These are phyloP conservation scores for Mycena maculata DNA, from an alignment of 768 basidiomycete genomes.

Conservation along the genomic window DNA sequence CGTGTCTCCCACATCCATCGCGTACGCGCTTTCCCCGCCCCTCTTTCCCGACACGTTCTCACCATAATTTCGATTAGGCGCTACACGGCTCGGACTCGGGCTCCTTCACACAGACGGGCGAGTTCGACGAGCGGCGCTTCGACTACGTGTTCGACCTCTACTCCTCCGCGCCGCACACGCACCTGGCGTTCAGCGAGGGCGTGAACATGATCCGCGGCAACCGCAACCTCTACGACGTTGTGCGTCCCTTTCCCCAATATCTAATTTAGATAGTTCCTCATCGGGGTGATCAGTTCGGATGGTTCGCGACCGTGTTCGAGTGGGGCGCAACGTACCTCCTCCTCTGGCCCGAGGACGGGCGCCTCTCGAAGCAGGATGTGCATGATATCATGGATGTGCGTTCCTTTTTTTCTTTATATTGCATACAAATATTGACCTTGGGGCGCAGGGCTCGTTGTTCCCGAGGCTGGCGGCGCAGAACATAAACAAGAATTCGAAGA, in stretches of 20 bases:
- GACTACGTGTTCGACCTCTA: conserved; percentile 55
- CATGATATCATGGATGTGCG: conserved; percentile 54
- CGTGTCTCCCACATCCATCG: conserved; percentile 53
- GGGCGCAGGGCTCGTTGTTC: conserved; percentile 16
- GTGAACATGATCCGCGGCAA: conserved; percentile 55
- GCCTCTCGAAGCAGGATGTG: conserved; percentile 53
- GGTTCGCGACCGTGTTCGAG: conserved; percentile 53
- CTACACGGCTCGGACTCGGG: conserved; percentile 58
- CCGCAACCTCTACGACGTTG: conserved; percentile 51
- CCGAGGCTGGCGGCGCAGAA: conserved; percentile 21
- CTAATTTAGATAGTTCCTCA: neutral
- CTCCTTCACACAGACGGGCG: conserved; percentile 51
- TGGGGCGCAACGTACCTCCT: conserved; percentile 55
- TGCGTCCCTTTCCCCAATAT: conserved; percentile 35
- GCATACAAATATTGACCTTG: neutral
- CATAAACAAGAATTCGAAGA: neutral
- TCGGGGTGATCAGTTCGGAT: conserved; percentile 51
- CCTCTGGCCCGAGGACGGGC: conserved; percentile 50
- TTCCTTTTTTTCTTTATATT: neutral
- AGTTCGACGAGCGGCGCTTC: conserved; percentile 55
- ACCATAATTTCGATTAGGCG: conserved; percentile 38
- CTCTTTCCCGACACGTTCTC: neutral
- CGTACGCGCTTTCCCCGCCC: conserved; percentile 36
- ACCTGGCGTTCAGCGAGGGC: conserved; percentile 52
- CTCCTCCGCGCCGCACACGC: conserved; percentile 52